A percentile compares a stretch with the other conserved stretches of the same genome.
phyloP scores from a whole-genome alignment of 306 rosid species.

The Bauhinia variegata region DNA sequence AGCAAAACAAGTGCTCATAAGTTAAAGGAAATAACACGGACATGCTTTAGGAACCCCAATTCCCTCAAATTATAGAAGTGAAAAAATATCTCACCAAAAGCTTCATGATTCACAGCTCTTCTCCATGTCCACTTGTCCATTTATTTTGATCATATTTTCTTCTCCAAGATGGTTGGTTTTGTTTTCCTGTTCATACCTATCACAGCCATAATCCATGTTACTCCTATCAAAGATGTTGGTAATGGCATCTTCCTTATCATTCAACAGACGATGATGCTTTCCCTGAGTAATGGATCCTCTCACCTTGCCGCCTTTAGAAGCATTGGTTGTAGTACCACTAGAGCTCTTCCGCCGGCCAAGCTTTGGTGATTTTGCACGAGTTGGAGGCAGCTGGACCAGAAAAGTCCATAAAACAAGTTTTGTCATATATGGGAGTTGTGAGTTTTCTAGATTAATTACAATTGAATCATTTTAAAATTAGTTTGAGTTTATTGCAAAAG shows the following conservation, averaged over 20 bases:
- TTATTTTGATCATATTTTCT: constrained; percentile 31
- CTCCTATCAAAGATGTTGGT: constrained; percentile 36
- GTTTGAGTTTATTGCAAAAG: background rate
- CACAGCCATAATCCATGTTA: constrained; percentile 38
- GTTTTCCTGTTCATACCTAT: constrained; percentile 42
- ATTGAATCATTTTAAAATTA: constrained; percentile 26
- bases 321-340: constrained; percentile 46
- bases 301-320: constrained; percentile 46
- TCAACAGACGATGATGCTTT: constrained; percentile 44
- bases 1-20: constrained; percentile 53
- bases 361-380: constrained; percentile 97
- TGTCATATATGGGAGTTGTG: constrained; percentile 26
- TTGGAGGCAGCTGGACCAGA: constrained; percentile 75
- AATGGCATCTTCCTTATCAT: constrained; percentile 38
- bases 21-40: constrained; percentile 51
- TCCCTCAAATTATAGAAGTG: constrained; percentile 51
- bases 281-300: constrained; percentile 45
- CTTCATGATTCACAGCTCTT: constrained; percentile 48
- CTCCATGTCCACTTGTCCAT: constrained; percentile 56
- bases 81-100: constrained; percentile 45
- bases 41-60: constrained; percentile 44
- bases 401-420: constrained; percentile 33
- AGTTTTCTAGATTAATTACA: constrained; percentile 24
- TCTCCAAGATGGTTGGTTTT: constrained; percentile 44
- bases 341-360: constrained; percentile 84